Evolutionary conservation across 2,329 filamentous ascomycete species (phyloP).

Genomic region (Sodiomyces alkalinus): DNA sequence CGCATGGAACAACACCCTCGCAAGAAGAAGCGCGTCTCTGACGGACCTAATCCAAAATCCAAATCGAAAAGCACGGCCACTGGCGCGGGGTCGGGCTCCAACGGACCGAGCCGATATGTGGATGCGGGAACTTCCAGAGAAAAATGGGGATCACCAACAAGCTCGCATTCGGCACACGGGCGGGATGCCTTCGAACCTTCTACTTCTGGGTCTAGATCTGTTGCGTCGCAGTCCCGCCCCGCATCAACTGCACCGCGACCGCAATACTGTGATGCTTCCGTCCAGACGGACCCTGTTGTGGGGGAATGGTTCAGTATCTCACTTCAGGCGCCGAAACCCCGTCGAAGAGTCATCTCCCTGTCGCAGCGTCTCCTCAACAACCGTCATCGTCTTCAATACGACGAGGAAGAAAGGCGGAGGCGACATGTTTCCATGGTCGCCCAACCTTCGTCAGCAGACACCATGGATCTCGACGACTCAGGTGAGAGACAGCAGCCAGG

Average conservation of each 20-base stretch:
- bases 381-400: conserved; percentile 25
- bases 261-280: conserved; percentile 32
- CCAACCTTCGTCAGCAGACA: conserved; percentile 15
- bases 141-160: conserved; percentile 35
- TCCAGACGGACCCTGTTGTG: conserved; percentile 40
- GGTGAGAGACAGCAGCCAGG: too few relatives aligned
- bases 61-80: conserved; percentile 13
- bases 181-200: conserved; percentile 13
- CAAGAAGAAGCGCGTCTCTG: conserved; percentile 49
- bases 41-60: conserved; percentile 24
- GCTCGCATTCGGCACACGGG: conserved; percentile 22
- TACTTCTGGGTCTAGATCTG: conserved; percentile 14
- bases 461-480: conserved; percentile 27
- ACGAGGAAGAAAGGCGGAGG: conserved; percentile 21
- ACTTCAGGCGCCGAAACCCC: conserved; percentile 20
- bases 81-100: conserved; percentile 2
- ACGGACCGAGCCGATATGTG: conserved; percentile 23
- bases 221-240: conserved; percentile 18
- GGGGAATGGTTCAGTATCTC: conserved; percentile 35
- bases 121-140: conserved; percentile 38
- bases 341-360: conserved; percentile 35
- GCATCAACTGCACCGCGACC: conserved; percentile 22
- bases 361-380: conserved; percentile 36
- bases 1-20: conserved; percentile 45
- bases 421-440: conserved; percentile 13